Evolutionary conservation across 1,139 yeast genomes (phyloP), one percentile per base, ranked within the genome.

Genomic region (Diutina sp.): DNA sequence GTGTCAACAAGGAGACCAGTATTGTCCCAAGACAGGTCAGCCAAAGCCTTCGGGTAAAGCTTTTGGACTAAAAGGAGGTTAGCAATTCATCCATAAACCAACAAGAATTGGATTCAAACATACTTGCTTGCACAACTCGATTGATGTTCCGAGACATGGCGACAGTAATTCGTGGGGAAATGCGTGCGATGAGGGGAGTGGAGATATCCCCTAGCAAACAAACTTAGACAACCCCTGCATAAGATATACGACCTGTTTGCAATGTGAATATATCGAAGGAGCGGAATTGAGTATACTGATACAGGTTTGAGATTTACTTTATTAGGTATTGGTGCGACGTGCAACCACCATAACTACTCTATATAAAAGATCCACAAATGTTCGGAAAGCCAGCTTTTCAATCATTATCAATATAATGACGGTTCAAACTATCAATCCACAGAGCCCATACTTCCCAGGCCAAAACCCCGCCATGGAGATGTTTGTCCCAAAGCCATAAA

Each of bases 21-120:
- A 66, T 91, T 91, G 67, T 93, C 99, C 98, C 98, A 93, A 1
- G 91, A 69, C 51, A 77, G 76, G 64, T 91, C 98, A 0, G 98
- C 98, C 59, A 87, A 76, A 57, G 78, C 79, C 50, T 77, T 70
- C 6, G 97, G 96, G 65, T 85, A 90, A 45, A 83, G 72, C 61
- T 79, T 82, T 66, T 90, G 89, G 58, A 91, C 53, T 50, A 29
- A 18, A 14, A 7, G 18, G 11, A 25, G 7, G 41, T 35, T 35
- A 35, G 41, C 14, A 35, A 35, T 11, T 11, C 14, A 35, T 35
- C 41, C 11, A 35, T 11, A 9, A n/a, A 35, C 6, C 41, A 9
- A 35, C 14, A 35, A 11, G 25, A 21, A 21, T 12, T 28, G n/a
- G 12, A 47, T 18, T 14, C 4, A 7, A 14, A 50, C 53, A 12